These are phyloP conservation scores for Yueomyces sp. DNA, from an alignment of 805 yeast species.

Conservation along the genomic window DNA sequence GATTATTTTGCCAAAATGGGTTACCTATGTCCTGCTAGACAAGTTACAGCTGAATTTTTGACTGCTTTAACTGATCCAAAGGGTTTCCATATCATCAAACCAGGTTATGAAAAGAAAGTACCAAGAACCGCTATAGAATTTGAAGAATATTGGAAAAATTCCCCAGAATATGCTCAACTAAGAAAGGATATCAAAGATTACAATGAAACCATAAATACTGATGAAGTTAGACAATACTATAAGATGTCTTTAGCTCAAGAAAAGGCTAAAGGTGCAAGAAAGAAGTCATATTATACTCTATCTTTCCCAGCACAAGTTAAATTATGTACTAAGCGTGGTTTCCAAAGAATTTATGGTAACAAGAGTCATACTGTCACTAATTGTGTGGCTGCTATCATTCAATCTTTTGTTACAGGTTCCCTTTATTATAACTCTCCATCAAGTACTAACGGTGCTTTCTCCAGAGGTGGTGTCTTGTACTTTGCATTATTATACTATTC, in stretches of 20 bases:
- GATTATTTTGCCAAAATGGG: constrained; percentile 44
- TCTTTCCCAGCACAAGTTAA: constrained; percentile 33
- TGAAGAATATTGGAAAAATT: constrained; percentile 30
- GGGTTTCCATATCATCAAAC: constrained; percentile 25
- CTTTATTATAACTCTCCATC: constrained; percentile 41
- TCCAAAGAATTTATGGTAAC: constrained; percentile 45
- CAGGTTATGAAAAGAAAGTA: constrained; percentile 35
- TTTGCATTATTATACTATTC: constrained; percentile 43
- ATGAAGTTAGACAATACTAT: constrained; percentile 25
- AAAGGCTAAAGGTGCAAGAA: constrained; percentile 13
- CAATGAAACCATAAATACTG: constrained; percentile 16
- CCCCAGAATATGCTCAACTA: constrained; percentile 28
- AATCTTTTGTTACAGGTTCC: constrained; percentile 53
- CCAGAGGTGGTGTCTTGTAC: constrained; percentile 52
- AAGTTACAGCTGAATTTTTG: constrained; percentile 49
- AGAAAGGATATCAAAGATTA: constrained; percentile 30
- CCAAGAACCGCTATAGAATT: constrained; percentile 49
- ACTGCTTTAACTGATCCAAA: constrained; percentile 48
- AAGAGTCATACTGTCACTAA: constrained; percentile 31
- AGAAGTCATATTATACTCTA: constrained; percentile 16
- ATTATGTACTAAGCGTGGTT: constrained; percentile 36
- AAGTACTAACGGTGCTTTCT: constrained; percentile 42
- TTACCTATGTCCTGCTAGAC: constrained; percentile 40
- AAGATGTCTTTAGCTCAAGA: constrained; percentile 18
- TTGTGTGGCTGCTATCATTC: constrained; percentile 26